Evolutionary conservation across 176 grass and related monocot species (phyloP), one percentile per base, ranked within the genome.

Genomic region (Raddia distichophylla): DNA sequence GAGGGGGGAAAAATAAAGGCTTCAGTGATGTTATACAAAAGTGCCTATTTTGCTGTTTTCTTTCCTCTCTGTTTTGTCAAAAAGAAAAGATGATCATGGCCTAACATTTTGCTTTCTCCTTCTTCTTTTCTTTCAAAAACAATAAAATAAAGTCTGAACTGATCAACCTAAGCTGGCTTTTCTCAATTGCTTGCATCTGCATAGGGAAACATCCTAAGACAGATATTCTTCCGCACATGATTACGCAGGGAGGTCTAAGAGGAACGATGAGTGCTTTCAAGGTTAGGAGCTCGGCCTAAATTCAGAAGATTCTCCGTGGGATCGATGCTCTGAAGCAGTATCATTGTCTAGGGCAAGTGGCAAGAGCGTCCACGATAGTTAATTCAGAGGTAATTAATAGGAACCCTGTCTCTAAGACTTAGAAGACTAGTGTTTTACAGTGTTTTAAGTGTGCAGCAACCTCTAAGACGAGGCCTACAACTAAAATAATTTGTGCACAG

Each of bases 121-220:
- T n/a, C 48, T 55, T 75, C 42, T 64, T 58, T 55, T 17, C 37
- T 40, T 40, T 40, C 37, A 40, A 40, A 40, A 40, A 40, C 4
- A 40, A 40, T 40, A 40, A 40, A 40, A 40, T 3, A 13, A 42
- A 63, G 64, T 82, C 45, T 82, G 43, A 85, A 60, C 87, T 56
- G 37, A 40, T 40, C 52, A 48, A 45, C 33, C 15, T 56, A 73
- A 80, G 22, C 37, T 40, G 37, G 60, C 49, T 58, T 78, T 10
- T 67, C 48, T 19, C 34, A 58, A 13, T 67, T 46, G 19, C 35
- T 81, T 67, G 53, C 33, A 49, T 72, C 52, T 73, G 59, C 66
- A 73, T 1, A 16, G 32, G 78, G 77, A 34, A 45, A 73, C 78
- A 89, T 89, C 65, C 59, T 86, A 89, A 82, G 71, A 85, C 69